Evolutionary conservation across 768 basidiomycete species (phyloP).

Genomic region (Russula sp.): DNA sequence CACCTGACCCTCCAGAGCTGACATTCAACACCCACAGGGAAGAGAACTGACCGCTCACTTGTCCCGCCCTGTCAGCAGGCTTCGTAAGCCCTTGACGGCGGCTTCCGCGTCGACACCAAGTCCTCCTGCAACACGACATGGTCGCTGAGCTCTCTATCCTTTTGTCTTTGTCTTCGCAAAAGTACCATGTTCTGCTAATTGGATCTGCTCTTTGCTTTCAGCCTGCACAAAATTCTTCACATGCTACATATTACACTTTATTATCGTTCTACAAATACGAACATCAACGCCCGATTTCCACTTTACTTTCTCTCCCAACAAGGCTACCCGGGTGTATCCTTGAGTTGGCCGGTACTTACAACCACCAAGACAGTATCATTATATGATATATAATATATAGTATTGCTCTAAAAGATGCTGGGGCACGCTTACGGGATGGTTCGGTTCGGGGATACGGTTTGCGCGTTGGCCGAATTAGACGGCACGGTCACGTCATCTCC

Average conservation of each 20-base stretch:
- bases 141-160: conserved; percentile 17
- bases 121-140: conserved; percentile 18
- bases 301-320: neutral
- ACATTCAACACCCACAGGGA: conserved; percentile 22
- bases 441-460: neutral
- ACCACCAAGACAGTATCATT: conserved; percentile 11
- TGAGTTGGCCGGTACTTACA: neutral
- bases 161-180: neutral
- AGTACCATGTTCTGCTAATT: conserved; percentile 8
- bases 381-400: conserved; percentile 12
- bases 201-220: neutral
- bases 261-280: neutral
- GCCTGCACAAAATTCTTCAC: conserved; percentile 1
- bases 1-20: neutral
- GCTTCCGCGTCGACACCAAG: conserved; percentile 12
- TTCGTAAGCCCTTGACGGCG: conserved; percentile 27
- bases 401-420: neutral
- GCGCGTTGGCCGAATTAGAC: neutral
- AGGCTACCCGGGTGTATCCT: conserved; percentile 5
- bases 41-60: conserved; percentile 29
- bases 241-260: conserved; percentile 1
- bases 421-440: too few relatives aligned
- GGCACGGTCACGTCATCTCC: neutral
- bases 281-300: neutral
- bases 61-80: conserved; percentile 33